These are phyloP conservation scores for Cryphonectria nitschkei DNA, from an alignment of 2,329 filamentous ascomycete genomes.

Conservation along the genomic window DNA sequence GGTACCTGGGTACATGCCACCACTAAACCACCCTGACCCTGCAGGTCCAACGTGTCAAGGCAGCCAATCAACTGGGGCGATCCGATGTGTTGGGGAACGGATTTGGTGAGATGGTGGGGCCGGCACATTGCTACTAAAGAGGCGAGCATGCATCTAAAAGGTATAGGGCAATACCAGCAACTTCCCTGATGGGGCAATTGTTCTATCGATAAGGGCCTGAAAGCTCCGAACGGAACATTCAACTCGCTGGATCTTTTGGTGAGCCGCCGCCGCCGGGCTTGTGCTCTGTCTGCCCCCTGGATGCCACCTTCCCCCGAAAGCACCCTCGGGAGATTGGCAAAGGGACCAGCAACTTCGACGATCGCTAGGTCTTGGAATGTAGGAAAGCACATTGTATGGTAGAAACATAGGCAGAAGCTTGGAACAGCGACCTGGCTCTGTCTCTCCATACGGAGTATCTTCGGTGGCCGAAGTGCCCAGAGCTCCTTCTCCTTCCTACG, in stretches of 20 bases:
- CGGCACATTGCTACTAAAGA: conserved; percentile 4
- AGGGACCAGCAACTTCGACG: not conserved
- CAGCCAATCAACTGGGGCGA: conserved; percentile 21
- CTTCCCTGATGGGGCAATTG: not conserved
- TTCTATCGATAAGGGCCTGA: conserved; percentile 20
- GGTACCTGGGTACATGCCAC: not conserved
- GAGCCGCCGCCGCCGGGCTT: not conserved
- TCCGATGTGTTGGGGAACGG: conserved; percentile 27
- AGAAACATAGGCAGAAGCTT: not conserved
- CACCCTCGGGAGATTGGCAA: conserved; percentile 15
- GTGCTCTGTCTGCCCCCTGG: not conserved
- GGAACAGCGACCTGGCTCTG: not conserved
- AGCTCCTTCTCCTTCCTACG: conserved; percentile 15
- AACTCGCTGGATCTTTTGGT: not conserved
- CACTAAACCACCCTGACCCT: not conserved
- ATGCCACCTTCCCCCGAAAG: conserved; percentile 24
- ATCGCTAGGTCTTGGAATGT: not conserved
- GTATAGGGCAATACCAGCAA: not conserved
- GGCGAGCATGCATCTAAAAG: not conserved
- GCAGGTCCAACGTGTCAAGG: conserved; percentile 19
- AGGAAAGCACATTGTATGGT: not conserved
- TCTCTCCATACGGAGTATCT: conserved; percentile 1
- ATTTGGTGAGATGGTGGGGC: conserved; percentile 30
- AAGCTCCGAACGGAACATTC: conserved; percentile 19
- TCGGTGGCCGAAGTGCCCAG: conserved; percentile 27